Base-by-base conservation (phyloP, 2,329 filamentous ascomycete species). In the Curvularia hawaiiensis region DNA sequence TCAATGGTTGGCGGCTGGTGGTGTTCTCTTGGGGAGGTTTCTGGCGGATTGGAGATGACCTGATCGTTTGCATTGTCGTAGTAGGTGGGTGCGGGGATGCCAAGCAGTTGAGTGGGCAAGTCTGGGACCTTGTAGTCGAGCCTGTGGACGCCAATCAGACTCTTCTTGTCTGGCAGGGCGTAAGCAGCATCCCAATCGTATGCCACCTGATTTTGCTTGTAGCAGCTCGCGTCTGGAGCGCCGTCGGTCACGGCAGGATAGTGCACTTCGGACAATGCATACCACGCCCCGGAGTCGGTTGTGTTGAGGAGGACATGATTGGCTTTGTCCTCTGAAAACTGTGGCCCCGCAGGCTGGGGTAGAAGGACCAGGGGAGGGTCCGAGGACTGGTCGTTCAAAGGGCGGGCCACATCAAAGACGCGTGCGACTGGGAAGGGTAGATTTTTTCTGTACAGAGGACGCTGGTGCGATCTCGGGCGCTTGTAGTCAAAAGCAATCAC, bases 251-350 rank as follows among this genome's bases (percentile, higher is more conserved):
- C 91, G 10, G 94, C 83, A 3, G 95, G 95, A 67, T 97, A 98
- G 9, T 87, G 87, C 40, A 83, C 84, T 56, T 96, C 94, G 1
- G 94, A 97, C 78, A 98, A 84, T 31, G 93, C 95, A 75, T 94
- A 99, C 92, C 94, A 98, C 59, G 90, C 90, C 30, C 93, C 94
- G n/a, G 83, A 81, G 54, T 90, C 86, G 1, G 93, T 97, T 65
- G 89, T 89, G 73, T 97, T 97, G 58, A 98, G 83, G 70, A 95
- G 96, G 0, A 97, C 75, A 56, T 77, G 74, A 44, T 80, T 77
- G 24, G 71, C 66, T 16, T 69, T 69, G 28, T 78, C 75, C 48
- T 81, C 76, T 53, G 73, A 60, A 30, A 79, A 65, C 51, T 80
- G 74, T 35, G 86, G 88, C 66, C 91, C 87, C 22, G 87, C 80